These are phyloP conservation scores for Hordeum vulgare DNA, from an alignment of 176 grass and related monocot genomes.

Conservation along the genomic window DNA sequence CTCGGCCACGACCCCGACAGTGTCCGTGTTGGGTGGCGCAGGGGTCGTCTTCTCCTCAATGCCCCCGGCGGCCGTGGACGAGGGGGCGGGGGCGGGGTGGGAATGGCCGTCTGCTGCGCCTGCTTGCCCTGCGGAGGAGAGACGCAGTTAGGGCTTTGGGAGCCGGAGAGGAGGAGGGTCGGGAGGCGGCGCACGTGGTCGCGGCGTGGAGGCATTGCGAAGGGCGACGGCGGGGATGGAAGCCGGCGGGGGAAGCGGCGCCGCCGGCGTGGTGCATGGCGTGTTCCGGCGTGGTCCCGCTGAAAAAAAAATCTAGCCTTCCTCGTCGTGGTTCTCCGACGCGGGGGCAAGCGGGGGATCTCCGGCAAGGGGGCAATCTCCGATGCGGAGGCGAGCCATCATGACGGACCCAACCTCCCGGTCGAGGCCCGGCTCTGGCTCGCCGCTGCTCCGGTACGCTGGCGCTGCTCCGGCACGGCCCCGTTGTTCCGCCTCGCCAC, in stretches of 20 bases:
- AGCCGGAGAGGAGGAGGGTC: not conserved
- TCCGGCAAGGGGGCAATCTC: too few species aligned
- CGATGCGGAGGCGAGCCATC: too few species aligned
- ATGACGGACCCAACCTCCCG: too few species aligned
- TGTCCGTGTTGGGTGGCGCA: not conserved
- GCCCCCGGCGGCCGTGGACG: not conserved
- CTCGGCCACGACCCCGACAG: constrained; percentile 9
- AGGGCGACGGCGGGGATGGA: not conserved
- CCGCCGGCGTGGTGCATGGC: not conserved
- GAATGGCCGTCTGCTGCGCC: not conserved
- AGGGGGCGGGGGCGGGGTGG: not conserved
- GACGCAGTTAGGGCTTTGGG: not conserved
- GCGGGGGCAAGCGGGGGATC: too few species aligned
- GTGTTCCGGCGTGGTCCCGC: too few species aligned
- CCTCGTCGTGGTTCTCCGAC: too few species aligned
- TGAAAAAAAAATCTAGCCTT: too few species aligned
- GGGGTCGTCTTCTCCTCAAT: constrained; percentile 19
- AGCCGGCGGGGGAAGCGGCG: constrained; percentile 8
- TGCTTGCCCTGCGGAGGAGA: not conserved
- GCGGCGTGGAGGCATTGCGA: constrained; percentile 11
- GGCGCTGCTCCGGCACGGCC: too few species aligned
- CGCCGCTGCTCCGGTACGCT: too few species aligned
- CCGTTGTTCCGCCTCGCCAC: too few species aligned
- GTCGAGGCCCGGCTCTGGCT: too few species aligned
- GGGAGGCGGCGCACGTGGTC: constrained; percentile 2